phyloP scores from a whole-genome alignment of 768 basidiomycete genomes.

The Xerocomellus chrysenteron region DNA sequence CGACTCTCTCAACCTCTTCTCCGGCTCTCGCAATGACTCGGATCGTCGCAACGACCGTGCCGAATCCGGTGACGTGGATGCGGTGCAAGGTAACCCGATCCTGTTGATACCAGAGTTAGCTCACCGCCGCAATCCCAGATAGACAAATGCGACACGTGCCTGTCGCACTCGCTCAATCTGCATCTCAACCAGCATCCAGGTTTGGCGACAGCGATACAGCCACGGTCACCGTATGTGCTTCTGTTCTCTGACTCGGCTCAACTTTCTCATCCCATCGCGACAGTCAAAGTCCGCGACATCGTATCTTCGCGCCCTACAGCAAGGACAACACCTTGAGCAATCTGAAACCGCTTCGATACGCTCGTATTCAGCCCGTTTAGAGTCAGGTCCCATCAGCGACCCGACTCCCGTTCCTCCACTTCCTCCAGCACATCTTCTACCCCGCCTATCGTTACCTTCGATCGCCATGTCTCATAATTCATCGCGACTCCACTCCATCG shows the following conservation, averaged over 20 bases:
- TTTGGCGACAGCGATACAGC: conserved; percentile 25
- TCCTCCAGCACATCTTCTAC: conserved; percentile 31
- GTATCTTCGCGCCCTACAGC: conserved; percentile 3
- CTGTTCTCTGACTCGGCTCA: neutral
- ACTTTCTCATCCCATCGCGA: conserved; percentile 14
- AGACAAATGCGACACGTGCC: conserved; percentile 13
- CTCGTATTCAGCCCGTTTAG: conserved; percentile 26
- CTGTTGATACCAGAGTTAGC: neutral
- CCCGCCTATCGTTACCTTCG: conserved; percentile 23
- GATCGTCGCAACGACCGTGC: conserved; percentile 16
- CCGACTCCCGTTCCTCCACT: conserved; percentile 44
- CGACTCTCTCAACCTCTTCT: conserved; percentile 29
- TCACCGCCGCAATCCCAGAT: conserved; percentile 10
- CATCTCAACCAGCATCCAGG: conserved; percentile 13
- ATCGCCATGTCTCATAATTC: conserved; percentile 19
- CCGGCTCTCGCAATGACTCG: conserved; percentile 9
- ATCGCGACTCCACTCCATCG: conserved; percentile 20
- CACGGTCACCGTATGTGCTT: conserved; percentile 14
- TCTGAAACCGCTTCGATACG: conserved; percentile 18
- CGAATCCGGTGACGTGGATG: conserved; percentile 17
- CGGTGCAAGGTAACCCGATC: conserved; percentile 25
- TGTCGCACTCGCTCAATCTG: neutral
- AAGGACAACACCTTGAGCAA: neutral
- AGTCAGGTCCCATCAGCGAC: conserved; percentile 31
- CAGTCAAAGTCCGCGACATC: conserved; percentile 24